Evolutionary conservation across 2,329 filamentous ascomycete genomes (phyloP).

Genomic region (Trichophyton mentagrophytes): DNA sequence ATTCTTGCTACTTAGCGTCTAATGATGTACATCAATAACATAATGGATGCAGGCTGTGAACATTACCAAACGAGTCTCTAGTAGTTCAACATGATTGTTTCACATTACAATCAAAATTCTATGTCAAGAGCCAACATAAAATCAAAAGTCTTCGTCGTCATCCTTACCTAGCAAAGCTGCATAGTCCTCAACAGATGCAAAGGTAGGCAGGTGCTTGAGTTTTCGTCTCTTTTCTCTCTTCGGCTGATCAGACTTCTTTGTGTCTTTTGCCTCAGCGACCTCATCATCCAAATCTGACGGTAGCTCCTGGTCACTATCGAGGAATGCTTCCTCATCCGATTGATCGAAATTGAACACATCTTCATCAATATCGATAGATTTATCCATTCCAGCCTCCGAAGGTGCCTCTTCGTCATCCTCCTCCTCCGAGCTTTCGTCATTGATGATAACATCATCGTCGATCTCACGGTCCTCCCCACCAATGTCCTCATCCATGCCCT

Average conservation of each 20-base stretch:
- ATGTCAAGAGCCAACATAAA: neutral
- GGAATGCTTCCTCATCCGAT: conserved; percentile 34
- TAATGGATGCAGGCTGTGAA: neutral
- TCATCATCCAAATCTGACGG: conserved; percentile 38
- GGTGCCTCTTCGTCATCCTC: conserved; percentile 10
- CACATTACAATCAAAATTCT: neutral
- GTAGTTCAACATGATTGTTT: neutral
- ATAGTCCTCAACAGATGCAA: conserved; percentile 90
- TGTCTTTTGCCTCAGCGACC: conserved; percentile 22
- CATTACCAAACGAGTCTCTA: neutral
- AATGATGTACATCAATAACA: neutral
- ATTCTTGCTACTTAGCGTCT: neutral
- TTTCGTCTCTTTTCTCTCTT: conserved; percentile 58
- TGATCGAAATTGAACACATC: conserved; percentile 38
- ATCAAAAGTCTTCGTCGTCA: conserved; percentile 1
- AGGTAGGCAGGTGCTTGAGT: conserved; percentile 78
- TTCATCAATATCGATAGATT: conserved; percentile 41
- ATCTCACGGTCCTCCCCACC: conserved; percentile 20
- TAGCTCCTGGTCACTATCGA: conserved; percentile 44
- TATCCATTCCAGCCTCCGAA: conserved; percentile 19
- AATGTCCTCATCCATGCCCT: conserved; percentile 29
- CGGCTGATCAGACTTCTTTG: conserved; percentile 26
- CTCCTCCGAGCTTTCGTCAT: conserved; percentile 11
- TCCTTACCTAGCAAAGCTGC: conserved; percentile 69
- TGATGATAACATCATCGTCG: conserved; percentile 20